phyloP scores from a whole-genome alignment of 805 yeast genomes.

The Starmerella kuoi region DNA sequence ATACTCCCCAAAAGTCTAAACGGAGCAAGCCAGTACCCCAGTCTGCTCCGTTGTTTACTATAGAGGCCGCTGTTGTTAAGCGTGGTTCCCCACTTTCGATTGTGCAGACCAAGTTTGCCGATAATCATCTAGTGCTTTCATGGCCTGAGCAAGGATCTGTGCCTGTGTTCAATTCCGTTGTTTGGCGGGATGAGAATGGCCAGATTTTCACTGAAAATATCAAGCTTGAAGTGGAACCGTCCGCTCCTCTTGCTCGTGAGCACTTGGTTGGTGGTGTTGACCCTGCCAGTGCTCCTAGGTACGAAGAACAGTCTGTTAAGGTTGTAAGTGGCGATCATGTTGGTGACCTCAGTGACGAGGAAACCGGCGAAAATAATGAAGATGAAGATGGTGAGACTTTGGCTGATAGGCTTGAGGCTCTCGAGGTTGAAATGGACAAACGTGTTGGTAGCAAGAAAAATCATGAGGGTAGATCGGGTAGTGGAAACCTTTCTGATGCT shows the following conservation, averaged over 20 bases:
- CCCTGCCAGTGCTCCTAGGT: conserved; percentile 34
- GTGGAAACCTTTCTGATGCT: too few species aligned
- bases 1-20: conserved; percentile 10
- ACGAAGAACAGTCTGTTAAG: conserved; percentile 28
- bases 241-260: conserved; percentile 22
- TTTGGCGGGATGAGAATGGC: conserved; percentile 27
- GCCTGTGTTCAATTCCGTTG: conserved; percentile 27
- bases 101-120: conserved; percentile 14
- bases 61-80: conserved; percentile 10
- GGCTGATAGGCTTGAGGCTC: conserved; percentile 32
- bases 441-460: conserved; percentile 1
- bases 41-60: conserved; percentile 9
- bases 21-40: conserved; percentile 6
- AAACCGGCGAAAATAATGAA: neutral
- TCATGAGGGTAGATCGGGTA: too few species aligned
- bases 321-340: conserved; percentile 31
- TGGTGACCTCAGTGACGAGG: conserved; percentile 26
- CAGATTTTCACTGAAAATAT: conserved; percentile 12
- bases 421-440: conserved; percentile 23
- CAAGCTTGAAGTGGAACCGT: conserved; percentile 12
- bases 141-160: conserved; percentile 29
- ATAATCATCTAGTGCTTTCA: conserved; percentile 15
- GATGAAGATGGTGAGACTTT: conserved; percentile 29
- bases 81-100: conserved; percentile 6
- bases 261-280: conserved; percentile 28